Percentiles rank a stretch among this genome's conserved stretches.
These are phyloP conservation scores for Funneliformis geosporum DNA, from an alignment of 192 early-diverging fungal genomes.

Conservation along the genomic window DNA sequence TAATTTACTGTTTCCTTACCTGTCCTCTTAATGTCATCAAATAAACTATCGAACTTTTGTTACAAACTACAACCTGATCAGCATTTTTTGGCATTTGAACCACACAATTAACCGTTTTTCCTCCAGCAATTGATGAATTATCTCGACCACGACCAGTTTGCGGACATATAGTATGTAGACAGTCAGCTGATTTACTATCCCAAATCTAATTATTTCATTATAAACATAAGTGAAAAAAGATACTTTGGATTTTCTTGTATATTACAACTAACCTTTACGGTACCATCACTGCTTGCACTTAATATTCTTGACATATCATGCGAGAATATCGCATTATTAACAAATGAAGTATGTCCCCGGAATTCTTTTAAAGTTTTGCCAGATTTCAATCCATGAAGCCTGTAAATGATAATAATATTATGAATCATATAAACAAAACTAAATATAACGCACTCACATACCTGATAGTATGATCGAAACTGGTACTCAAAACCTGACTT, in stretches of 20 bases:
- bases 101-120: constrained; percentile 59
- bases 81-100: constrained; percentile 62
- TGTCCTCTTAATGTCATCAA: constrained; percentile 67
- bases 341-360: constrained; percentile 86
- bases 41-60: constrained; percentile 73
- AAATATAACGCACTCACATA: constrained; percentile 20
- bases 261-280: constrained; percentile 62
- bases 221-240: neutral
- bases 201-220: constrained; percentile 67
- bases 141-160: constrained; percentile 45
- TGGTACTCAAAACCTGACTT: constrained; percentile 75
- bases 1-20: constrained; percentile 16
- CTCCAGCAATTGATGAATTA: constrained; percentile 51
- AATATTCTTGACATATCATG: constrained; percentile 70
- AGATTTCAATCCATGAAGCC: constrained; percentile 89
- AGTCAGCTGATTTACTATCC: constrained; percentile 79
- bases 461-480: constrained; percentile 79
- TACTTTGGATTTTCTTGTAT: neutral
- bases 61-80: constrained; percentile 76
- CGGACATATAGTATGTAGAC: constrained; percentile 62
- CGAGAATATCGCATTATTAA: constrained; percentile 79
- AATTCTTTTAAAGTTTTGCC: constrained; percentile 92
- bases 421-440: neutral
- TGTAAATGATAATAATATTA: constrained; percentile 23
- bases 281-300: constrained; percentile 85